These are phyloP conservation scores for Phytophthora tentaculata DNA, from an alignment of 352 stramenopile genomes.

Conservation along the genomic window DNA sequence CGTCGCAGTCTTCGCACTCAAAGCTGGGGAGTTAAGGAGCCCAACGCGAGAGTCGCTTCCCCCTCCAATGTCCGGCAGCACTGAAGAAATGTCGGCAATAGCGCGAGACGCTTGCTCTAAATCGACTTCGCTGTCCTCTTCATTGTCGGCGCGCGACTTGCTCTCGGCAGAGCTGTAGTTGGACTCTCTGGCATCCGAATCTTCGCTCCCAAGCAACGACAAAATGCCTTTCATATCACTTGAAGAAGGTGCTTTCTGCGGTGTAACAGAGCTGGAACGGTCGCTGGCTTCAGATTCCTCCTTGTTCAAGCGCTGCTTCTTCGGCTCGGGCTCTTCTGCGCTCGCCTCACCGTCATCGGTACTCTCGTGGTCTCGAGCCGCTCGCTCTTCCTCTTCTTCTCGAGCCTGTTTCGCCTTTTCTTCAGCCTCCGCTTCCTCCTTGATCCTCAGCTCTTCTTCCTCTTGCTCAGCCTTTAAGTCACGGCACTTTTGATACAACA, in stretches of 20 bases:
- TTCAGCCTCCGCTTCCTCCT: slow-evolving; percentile 35
- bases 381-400: slow-evolving; percentile 22
- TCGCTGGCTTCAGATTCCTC: slow-evolving; percentile 10
- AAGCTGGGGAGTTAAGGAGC: slow-evolving; percentile 25
- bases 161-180: slow-evolving; percentile 29
- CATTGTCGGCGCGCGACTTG: slow-evolving; percentile 34
- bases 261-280: slow-evolving; percentile 6
- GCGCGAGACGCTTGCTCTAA: slow-evolving; percentile 41
- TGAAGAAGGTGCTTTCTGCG: slow-evolving; percentile 9
- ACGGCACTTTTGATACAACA: slow-evolving; percentile 63
- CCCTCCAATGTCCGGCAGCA: slow-evolving; percentile 33
- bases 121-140: slow-evolving; percentile 43
- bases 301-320: slow-evolving; percentile 43
- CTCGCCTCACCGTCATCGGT: slow-evolving; percentile 17
- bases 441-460: slow-evolving; percentile 41
- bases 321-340: slow-evolving; percentile 40
- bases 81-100: slow-evolving; percentile 49
- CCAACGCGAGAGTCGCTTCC: slow-evolving; percentile 12
- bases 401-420: slow-evolving; percentile 22
- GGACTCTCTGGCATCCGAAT: slow-evolving; percentile 33
- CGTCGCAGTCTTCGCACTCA: slow-evolving; percentile 14
- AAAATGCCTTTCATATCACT: slow-evolving; percentile 45
- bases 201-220: slow-evolving; percentile 41
- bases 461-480: slow-evolving; percentile 57
- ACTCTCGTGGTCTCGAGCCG: slow-evolving; percentile 11